Percentiles rank a stretch among this genome's conserved stretches.
phyloP scores from a whole-genome alignment of 2,329 filamentous ascomycete genomes.

The Triangularia setosa region DNA sequence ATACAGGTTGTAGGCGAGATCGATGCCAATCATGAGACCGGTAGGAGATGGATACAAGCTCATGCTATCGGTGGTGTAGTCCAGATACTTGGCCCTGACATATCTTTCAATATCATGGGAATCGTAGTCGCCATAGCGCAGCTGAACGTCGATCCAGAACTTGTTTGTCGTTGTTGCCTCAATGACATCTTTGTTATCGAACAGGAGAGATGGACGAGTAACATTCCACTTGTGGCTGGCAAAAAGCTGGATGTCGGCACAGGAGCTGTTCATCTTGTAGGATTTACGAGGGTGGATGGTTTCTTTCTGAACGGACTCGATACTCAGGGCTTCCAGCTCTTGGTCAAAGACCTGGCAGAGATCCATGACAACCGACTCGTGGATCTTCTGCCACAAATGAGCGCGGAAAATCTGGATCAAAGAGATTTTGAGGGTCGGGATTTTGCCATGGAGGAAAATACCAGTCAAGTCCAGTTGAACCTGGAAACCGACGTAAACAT shows the following conservation, averaged over 20 bases:
- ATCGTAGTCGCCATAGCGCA: constrained; percentile 97
- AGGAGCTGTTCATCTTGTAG: constrained; percentile 99
- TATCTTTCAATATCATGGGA: constrained; percentile 99
- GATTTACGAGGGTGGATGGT: constrained; percentile 98
- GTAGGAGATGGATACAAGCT: constrained; percentile 97
- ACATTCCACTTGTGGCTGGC: constrained; percentile 99
- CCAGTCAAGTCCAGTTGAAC: constrained; percentile 96
- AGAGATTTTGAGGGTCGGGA: constrained; percentile 95
- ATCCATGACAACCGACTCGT: constrained; percentile 98
- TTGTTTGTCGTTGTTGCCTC: constrained; percentile 95
- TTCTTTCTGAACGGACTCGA: constrained; percentile 98
- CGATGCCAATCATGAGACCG: constrained; percentile 95
- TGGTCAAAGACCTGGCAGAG: constrained; percentile 98
- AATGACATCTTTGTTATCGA: constrained; percentile 94
- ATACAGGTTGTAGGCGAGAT: constrained; percentile 96
- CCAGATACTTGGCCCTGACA: constrained; percentile 93
- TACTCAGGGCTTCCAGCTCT: constrained; percentile 89
- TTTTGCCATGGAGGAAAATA: constrained; percentile 99
- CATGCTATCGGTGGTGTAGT: constrained; percentile 98
- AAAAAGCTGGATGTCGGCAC: constrained; percentile 93
- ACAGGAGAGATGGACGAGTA: constrained; percentile 84
- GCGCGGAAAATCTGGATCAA: constrained; percentile 99
- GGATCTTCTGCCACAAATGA: constrained; percentile 99
- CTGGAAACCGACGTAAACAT: constrained; percentile 99
- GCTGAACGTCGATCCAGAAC: constrained; percentile 97